Evolutionary conservation across 2,329 filamentous ascomycete genomes (phyloP), one percentile per base, ranked within the genome.

Genomic region (Aureobasidium leucospermi): DNA sequence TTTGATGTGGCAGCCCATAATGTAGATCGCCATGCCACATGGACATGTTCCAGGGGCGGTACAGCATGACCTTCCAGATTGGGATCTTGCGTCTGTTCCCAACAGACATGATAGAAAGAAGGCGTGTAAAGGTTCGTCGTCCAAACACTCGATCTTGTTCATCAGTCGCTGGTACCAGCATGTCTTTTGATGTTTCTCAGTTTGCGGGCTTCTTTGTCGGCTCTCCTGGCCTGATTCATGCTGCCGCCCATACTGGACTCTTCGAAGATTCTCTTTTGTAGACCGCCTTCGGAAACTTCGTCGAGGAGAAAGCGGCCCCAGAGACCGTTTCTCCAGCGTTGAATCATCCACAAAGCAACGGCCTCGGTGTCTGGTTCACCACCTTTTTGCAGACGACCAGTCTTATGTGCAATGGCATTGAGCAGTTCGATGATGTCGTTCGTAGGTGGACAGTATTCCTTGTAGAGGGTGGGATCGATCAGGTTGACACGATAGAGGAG

Each of bases 401-500:
- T 90, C 66, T 85, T 86, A 57, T 69, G 77, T 16, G 90, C 91
- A 19, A 96, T 84, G 1, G 77, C 82, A 13, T 83, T 79, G 11
- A 99, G 79, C 29, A 96, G 81, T 42, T 82, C 80, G 49, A 81
- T 75, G n/a, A 96, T 78, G 65, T 96, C 89, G 72, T 97, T 96
- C 1, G 94, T 97, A 0, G 92, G 90, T 38, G 73, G 68, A 52
- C 78, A 81, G 69, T 85, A 90, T 10, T 80, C 78, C 1, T 71
- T 67, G 73, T 96, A 96, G 6, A 86, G 67, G 2, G 65, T 63
- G 0, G 87, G 83, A 65, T 87, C 79, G 60, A 80, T 76, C 39
- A 80, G 75, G 70, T 99, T 99, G 60, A 97, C 79, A 59, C 86
- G 85, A 74, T 84, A 97, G 7, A 99, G 83, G 19, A 97, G 79